phyloP scores from a whole-genome alignment of 2,329 filamentous ascomycete species.

The Chrysoporthe deuterocubensis region DNA sequence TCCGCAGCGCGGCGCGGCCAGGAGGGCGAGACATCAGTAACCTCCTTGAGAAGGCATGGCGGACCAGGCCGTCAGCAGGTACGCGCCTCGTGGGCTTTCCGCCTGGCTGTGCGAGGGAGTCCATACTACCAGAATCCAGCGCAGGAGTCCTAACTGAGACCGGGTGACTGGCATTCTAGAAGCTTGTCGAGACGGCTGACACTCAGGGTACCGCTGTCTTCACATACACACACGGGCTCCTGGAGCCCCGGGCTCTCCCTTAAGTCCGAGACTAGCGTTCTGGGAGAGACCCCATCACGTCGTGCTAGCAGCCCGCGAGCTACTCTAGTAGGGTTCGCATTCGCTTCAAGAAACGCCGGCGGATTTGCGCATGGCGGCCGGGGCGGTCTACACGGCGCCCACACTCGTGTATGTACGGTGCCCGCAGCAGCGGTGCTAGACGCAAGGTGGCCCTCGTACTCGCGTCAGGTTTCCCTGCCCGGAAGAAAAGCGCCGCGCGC shows the following conservation, averaged over 20 bases:
- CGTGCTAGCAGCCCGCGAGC: background rate
- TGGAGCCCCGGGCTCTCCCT: background rate
- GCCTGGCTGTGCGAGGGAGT: too few relatives aligned
- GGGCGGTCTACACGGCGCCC: too few relatives aligned
- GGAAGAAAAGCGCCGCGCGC: background rate
- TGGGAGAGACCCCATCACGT: background rate
- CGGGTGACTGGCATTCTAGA: conserved; percentile 10
- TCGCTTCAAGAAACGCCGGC: conserved; percentile 21
- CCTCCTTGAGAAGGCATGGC: too few relatives aligned
- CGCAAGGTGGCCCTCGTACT: background rate
- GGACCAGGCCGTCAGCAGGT: background rate
- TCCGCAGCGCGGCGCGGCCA: too few relatives aligned
- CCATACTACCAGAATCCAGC: too few relatives aligned
- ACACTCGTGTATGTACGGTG: background rate
- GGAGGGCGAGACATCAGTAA: too few relatives aligned
- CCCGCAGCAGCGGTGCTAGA: too few relatives aligned
- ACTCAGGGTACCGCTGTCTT: background rate
- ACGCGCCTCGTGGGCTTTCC: background rate
- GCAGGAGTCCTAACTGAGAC: too few relatives aligned
- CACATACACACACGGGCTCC: background rate
- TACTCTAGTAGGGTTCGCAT: conserved; percentile 8
- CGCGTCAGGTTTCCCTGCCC: conserved; percentile 1
- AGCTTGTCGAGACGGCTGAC: conserved; percentile 20
- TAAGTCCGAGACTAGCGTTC: background rate
- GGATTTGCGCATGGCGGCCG: background rate